Conservation (phyloP, 2,329 filamentous ascomycete species). For the Claviceps monticola region DNA sequence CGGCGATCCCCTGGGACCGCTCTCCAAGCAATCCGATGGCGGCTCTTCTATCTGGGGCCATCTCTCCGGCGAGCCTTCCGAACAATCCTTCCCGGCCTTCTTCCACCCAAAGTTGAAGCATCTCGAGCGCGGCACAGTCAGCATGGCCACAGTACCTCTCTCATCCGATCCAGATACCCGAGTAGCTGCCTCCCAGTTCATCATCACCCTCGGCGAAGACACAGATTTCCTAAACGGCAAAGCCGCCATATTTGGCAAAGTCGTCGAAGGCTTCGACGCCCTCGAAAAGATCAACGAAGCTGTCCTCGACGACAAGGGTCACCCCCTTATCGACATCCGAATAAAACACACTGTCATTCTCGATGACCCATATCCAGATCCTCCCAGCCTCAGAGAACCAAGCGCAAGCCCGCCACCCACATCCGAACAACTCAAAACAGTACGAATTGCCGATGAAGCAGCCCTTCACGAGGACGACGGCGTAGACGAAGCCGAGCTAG, state of each 20-base stretch:
- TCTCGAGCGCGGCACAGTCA: conserved; percentile 77
- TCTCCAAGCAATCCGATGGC: conserved; percentile 74
- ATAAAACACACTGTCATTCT: conserved; percentile 86
- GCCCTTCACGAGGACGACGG: conserved; percentile 59
- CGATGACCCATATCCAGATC: conserved; percentile 85
- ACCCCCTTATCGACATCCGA: conserved; percentile 85
- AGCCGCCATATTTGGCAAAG: conserved; percentile 87
- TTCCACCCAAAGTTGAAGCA: conserved; percentile 84
- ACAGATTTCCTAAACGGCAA: conserved; percentile 86
- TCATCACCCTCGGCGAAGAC: conserved; percentile 80
- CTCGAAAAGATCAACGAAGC: conserved; percentile 86
- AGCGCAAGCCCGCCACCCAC: conserved; percentile 68
- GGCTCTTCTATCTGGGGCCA: conserved; percentile 88
- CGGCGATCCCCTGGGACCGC: conserved; percentile 82
- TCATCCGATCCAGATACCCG: conserved; percentile 65
- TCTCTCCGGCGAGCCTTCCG: conserved; percentile 49
- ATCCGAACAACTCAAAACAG: conserved; percentile 75
- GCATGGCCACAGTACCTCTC: conserved; percentile 85
- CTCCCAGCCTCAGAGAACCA: conserved; percentile 60
- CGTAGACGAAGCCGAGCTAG: conserved; percentile 62
- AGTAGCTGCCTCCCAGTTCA: conserved; percentile 81
- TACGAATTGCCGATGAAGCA: conserved; percentile 83
- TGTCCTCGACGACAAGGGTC: conserved; percentile 73
- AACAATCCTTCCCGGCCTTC: conserved; percentile 69
- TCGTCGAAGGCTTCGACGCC: conserved; percentile 90